Evolutionary conservation across 2,329 filamentous ascomycete genomes (phyloP).

Genomic region (Fusarium nisikadoi): DNA sequence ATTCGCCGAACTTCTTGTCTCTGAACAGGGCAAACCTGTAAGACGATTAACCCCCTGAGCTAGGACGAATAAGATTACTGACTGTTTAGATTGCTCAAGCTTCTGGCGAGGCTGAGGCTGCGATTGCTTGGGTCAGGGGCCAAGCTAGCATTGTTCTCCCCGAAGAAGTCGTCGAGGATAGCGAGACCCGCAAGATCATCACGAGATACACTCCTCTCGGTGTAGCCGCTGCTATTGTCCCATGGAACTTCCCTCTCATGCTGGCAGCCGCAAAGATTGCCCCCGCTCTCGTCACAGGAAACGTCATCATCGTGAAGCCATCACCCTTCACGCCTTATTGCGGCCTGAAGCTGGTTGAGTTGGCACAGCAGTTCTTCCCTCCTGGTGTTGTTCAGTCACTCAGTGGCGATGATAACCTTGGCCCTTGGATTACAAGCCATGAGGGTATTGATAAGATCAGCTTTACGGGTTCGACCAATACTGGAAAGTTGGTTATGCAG

Average conservation of each 20-base stretch:
- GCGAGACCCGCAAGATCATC: conserved; percentile 43
- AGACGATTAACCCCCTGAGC: background rate
- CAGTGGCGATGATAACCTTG: conserved; percentile 69
- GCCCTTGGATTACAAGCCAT: conserved; percentile 68
- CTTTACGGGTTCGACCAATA: conserved; percentile 71
- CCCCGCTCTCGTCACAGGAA: conserved; percentile 66
- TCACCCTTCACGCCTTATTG: conserved; percentile 69
- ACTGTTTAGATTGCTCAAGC: conserved; percentile 36
- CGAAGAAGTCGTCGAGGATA: conserved; percentile 55
- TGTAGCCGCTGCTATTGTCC: conserved; percentile 59
- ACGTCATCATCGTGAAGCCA: conserved; percentile 66
- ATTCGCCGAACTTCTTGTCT: conserved; percentile 39
- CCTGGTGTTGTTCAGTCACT: conserved; percentile 71
- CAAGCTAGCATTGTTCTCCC: conserved; percentile 44
- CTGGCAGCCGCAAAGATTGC: conserved; percentile 65
- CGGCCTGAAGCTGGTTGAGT: conserved; percentile 68
- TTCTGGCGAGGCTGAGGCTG: conserved; percentile 36
- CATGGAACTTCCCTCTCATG: conserved; percentile 68
- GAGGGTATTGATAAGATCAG: conserved; percentile 69
- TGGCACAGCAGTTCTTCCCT: conserved; percentile 67
- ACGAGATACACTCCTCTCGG: conserved; percentile 55
- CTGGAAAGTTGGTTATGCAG: conserved; percentile 70
- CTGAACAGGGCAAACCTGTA: conserved; percentile 48
- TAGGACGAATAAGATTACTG: fast-evolving
- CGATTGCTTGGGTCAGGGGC: conserved; percentile 44